Percentiles rank a stretch among this genome's conserved stretches.
Conservation (phyloP, 164 flowering plant genomes). For the Vitis cinerea region DNA sequence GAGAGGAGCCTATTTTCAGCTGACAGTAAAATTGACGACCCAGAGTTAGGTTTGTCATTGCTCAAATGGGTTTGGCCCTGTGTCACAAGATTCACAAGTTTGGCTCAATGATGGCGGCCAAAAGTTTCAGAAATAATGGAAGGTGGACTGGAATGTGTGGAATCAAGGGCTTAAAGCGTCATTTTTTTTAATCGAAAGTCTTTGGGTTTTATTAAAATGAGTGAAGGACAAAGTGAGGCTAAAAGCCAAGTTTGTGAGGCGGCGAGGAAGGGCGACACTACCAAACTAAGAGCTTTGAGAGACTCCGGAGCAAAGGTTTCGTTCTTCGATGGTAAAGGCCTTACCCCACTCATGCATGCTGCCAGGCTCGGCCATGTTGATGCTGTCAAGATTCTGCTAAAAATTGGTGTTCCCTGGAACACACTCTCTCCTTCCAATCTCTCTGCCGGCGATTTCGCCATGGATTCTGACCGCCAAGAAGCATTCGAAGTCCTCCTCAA, state of each 20-base stretch:
- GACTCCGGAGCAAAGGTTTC: slow-evolving; percentile 67
- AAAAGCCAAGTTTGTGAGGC: slow-evolving; percentile 22
- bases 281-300: slow-evolving; percentile 37
- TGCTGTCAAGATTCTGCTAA: slow-evolving; percentile 52
- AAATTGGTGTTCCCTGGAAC: slow-evolving; percentile 94
- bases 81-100: no score
- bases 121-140: no score
- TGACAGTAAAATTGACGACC: no score
- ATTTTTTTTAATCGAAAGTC: no score
- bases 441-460: slow-evolving; percentile 94
- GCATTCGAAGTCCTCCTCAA: slow-evolving; percentile 83
- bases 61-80: no score
- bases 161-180: no score
- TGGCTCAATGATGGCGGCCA: no score
- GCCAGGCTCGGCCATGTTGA: slow-evolving; percentile 68
- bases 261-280: slow-evolving; percentile 56
- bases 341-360: slow-evolving; percentile 92
- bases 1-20: no score
- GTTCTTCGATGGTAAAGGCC: slow-evolving; percentile 69
- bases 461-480: slow-evolving; percentile 81
- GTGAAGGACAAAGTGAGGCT: no score
- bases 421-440: slow-evolving; percentile 76
- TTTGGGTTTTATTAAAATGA: no score
- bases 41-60: no score
- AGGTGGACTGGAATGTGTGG: no score